Percentiles rank a stretch among this genome's conserved stretches.
Evolutionary conservation across 331 rosid species (phyloP).

Genomic region (Saraca asoca): DNA sequence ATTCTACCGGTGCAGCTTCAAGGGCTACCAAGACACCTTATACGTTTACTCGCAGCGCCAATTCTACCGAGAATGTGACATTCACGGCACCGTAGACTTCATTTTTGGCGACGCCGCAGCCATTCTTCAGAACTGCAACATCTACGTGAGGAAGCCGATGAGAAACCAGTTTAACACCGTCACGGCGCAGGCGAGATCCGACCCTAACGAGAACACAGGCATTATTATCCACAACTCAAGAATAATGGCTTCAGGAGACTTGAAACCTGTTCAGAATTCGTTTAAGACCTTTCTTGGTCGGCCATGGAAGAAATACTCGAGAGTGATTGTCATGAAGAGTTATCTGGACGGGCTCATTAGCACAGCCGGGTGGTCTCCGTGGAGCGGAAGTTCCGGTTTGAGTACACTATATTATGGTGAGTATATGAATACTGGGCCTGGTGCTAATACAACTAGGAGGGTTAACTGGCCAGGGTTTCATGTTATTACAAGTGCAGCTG

Average conservation of each 20-base stretch:
- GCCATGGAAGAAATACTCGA: slow-evolving; percentile 49
- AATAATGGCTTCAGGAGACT: neutral
- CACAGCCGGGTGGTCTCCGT: slow-evolving; percentile 44
- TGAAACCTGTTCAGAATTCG: neutral
- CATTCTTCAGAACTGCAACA: slow-evolving; percentile 45
- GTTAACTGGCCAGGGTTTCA: slow-evolving; percentile 49
- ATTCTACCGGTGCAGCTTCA: slow-evolving; percentile 47
- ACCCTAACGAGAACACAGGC: slow-evolving; percentile 55
- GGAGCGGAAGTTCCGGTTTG: slow-evolving; percentile 41
- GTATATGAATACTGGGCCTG: slow-evolving; percentile 36
- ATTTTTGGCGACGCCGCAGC: slow-evolving; percentile 44
- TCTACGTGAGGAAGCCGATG: slow-evolving; percentile 36
- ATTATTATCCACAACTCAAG: slow-evolving; percentile 42
- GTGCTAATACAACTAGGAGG: slow-evolving; percentile 37
- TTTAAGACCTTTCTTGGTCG: slow-evolving; percentile 42
- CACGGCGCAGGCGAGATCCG: slow-evolving; percentile 48
- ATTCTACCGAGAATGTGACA: slow-evolving; percentile 53
- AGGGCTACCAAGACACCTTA: slow-evolving; percentile 48
- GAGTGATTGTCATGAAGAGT: slow-evolving; percentile 44
- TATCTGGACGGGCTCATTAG: slow-evolving; percentile 23
- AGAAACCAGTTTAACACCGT: slow-evolving; percentile 40
- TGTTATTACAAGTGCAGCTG: slow-evolving; percentile 10
- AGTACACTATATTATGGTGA: slow-evolving; percentile 43
- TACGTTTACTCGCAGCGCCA: slow-evolving; percentile 48
- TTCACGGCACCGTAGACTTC: slow-evolving; percentile 52